phyloP scores from a whole-genome alignment of 2,329 filamentous ascomycete genomes.

The Drechslerella dactyloides region DNA sequence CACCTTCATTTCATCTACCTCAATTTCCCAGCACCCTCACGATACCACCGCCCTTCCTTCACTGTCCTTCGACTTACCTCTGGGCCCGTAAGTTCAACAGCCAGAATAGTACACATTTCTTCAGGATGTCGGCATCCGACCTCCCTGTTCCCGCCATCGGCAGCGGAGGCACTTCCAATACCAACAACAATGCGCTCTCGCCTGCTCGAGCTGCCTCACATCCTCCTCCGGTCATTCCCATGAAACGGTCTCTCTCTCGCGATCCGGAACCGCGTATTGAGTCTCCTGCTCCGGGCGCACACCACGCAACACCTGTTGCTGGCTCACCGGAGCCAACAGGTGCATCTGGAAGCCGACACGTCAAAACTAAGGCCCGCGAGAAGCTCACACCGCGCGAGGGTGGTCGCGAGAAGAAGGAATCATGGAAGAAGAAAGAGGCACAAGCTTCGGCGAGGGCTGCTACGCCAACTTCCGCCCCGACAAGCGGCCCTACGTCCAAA shows the following conservation, averaged over 20 bases:
- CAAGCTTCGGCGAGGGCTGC: slow-evolving; percentile 59
- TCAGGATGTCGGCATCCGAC: slow-evolving; percentile 27
- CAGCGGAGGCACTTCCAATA: slow-evolving; percentile 12
- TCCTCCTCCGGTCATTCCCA: slow-evolving; percentile 45
- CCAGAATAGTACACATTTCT: neutral
- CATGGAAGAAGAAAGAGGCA: slow-evolving; percentile 72
- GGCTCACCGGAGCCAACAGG: slow-evolving; percentile 39
- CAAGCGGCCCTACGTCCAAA: slow-evolving; percentile 4
- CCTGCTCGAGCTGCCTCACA: slow-evolving; percentile 38
- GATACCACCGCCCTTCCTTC: neutral
- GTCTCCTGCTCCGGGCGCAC: slow-evolving; percentile 40
- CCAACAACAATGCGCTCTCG: slow-evolving; percentile 6
- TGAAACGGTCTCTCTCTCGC: slow-evolving; percentile 47
- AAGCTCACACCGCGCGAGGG: slow-evolving; percentile 48
- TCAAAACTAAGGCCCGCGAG: slow-evolving; percentile 46
- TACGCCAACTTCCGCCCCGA: slow-evolving; percentile 56
- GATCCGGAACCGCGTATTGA: slow-evolving; percentile 44
- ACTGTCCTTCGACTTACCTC: neutral
- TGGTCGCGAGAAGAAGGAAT: slow-evolving; percentile 66
- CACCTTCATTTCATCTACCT: slow-evolving; percentile 19
- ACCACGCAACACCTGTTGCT: slow-evolving; percentile 40
- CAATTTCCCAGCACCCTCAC: neutral
- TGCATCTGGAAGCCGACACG: slow-evolving; percentile 33
- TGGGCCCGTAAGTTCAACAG: neutral
- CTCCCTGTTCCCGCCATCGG: slow-evolving; percentile 34